Evolutionary conservation across 148 eudicot species (phyloP), one percentile per base, ranked within the genome.

Genomic region (Silene uniflora): DNA sequence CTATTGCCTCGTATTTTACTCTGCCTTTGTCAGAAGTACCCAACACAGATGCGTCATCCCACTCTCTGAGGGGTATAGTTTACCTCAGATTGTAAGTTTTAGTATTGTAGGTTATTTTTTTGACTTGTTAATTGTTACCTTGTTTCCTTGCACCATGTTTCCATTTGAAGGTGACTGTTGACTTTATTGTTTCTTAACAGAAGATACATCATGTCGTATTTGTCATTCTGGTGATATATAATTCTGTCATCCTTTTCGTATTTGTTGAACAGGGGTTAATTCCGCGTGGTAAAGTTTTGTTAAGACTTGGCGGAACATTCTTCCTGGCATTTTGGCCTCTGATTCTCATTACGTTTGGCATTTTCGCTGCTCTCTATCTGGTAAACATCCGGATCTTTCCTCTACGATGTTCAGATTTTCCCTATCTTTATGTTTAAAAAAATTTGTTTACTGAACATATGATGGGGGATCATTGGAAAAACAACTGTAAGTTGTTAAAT

Each of bases 291-390:
- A 90, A 92, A 80, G 81, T 91, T 79, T 82, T 95, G 82, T 81
- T 92, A 74, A 84, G 88, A 44, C 84, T 86, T 71, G 99, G 98
- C 59, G 97, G 91, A 74, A 87, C 99, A 10, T 89, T 92, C 76
- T 91, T 95, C 86, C 79, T 92, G 89, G 92, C 81, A 13, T 92
- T 92, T 82, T 79, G 99, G 89, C 99, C 94, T 18, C 86, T 92
- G 75, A 95, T 95, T 76, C 81, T 92, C 22, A 39, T 83, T 62
- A 88, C 94, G 16, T 77, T 91, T 72, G 87, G 91, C 73, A 54
- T 79, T 59, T 90, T 90, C 80, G 66, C 83, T 75, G 97, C 96
- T 72, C 80, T 92, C 44, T 95, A 92, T 78, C 83, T 92, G 78
- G 99, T 95, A 87, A 87, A 86, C 75, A 13, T 67, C 69, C 44